Conservation (phyloP, 176 grass and related monocot species). For the Musa beccarii region DNA sequence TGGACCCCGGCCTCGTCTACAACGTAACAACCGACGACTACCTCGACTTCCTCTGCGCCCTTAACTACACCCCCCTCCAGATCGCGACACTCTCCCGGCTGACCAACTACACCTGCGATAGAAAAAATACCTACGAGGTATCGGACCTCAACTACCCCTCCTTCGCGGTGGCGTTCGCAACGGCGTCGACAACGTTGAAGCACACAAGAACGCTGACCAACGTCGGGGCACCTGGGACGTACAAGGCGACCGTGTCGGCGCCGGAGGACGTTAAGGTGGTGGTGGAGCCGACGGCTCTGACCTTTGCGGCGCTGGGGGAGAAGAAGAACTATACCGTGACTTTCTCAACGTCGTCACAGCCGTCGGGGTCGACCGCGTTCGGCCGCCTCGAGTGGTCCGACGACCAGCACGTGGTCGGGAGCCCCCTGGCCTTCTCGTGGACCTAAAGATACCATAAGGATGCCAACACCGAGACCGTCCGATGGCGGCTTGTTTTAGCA, state of each 20-base stretch:
- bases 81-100: conserved; percentile 59
- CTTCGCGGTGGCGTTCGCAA: conserved; percentile 47
- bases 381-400: conserved; percentile 72
- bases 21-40: conserved; percentile 60
- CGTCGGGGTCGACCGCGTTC: conserved; percentile 50
- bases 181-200: conserved; percentile 29
- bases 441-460: conserved; percentile 16
- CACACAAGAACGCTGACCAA: conserved; percentile 76
- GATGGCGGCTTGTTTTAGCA: background rate
- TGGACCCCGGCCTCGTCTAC: conserved; percentile 77
- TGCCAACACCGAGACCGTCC: background rate
- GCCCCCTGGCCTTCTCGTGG: conserved; percentile 71
- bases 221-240: conserved; percentile 50
- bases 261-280: conserved; percentile 35
- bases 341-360: conserved; percentile 40
- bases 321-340: conserved; percentile 75
- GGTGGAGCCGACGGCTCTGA: conserved; percentile 58
- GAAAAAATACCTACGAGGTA: conserved; percentile 38
- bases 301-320: conserved; percentile 53
- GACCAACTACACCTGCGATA: conserved; percentile 37
- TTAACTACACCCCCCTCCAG: conserved; percentile 58
- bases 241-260: conserved; percentile 46
- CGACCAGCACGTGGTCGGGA: conserved; percentile 68
- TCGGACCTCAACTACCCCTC: conserved; percentile 84
- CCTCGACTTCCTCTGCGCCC: conserved; percentile 87